phyloP scores from a whole-genome alignment of 2,329 filamentous ascomycete species.

The Neofusicoccum laricinum region DNA sequence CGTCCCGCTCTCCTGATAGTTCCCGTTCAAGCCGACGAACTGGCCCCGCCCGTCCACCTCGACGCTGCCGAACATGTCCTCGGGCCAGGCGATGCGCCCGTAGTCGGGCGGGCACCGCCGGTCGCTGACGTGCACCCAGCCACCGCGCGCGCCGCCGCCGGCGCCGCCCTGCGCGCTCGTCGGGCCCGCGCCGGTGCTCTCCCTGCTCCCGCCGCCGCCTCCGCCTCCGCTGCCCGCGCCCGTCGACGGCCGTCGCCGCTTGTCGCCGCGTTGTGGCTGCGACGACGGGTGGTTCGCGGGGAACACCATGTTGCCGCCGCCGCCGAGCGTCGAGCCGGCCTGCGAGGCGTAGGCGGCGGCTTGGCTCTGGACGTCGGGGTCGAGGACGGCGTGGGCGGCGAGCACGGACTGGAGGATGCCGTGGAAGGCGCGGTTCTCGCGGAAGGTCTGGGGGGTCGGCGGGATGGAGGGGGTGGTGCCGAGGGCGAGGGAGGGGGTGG shows the following conservation, averaged over 20 bases:
- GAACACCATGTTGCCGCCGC: constrained; percentile 47
- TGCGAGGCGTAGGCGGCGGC: constrained; percentile 60
- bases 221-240: constrained; percentile 18
- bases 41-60: constrained; percentile 58
- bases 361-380: constrained; percentile 57
- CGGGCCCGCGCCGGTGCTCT: constrained; percentile 52
- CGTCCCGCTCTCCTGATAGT: constrained; percentile 61
- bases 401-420: constrained; percentile 56
- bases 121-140: constrained; percentile 64
- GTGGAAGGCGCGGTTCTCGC: constrained; percentile 56
- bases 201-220: constrained; percentile 49
- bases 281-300: constrained; percentile 14
- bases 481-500: constrained; percentile 52
- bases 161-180: constrained; percentile 58
- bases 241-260: constrained; percentile 20
- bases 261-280: not conserved
- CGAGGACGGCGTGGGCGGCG: constrained; percentile 51
- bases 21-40: constrained; percentile 56
- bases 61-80: constrained; percentile 64
- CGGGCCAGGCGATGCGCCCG: constrained; percentile 63
- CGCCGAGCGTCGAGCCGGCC: constrained; percentile 53
- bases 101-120: constrained; percentile 59
- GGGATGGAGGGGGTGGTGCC: constrained; percentile 55
- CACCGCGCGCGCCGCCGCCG: constrained; percentile 57
- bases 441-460: constrained; percentile 55